Conservation (phyloP, 257 asterid genomes). For the Ligustrum vulgare region DNA sequence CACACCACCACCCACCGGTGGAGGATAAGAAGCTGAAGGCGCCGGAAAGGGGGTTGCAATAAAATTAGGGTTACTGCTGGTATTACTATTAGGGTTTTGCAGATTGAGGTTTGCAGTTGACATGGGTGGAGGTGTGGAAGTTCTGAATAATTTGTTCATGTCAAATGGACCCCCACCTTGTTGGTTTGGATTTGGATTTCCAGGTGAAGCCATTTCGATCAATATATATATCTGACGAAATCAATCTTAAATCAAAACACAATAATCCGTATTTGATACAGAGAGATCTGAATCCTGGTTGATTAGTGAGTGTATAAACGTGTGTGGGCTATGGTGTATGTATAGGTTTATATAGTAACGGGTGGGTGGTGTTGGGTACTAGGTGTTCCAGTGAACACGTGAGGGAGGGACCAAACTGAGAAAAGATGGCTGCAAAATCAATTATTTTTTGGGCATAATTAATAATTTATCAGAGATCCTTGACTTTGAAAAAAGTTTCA, state of each 20-base stretch:
- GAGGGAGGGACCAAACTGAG: constrained; percentile 28
- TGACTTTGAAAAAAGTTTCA: too few species aligned
- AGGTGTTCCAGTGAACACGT: constrained; percentile 22
- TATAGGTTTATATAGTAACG: constrained; percentile 13
- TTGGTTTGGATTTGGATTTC: constrained; percentile 51
- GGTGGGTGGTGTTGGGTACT: background rate
- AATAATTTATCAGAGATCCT: background rate
- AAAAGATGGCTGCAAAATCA: constrained; percentile 23
- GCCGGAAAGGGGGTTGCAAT: constrained; percentile 24
- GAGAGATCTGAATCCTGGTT: constrained; percentile 25
- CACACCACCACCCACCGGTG: constrained; percentile 30
- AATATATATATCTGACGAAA: background rate
- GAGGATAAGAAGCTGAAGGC: constrained; percentile 83
- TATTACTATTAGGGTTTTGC: constrained; percentile 33
- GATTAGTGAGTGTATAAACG: background rate
- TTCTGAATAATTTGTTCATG: constrained; percentile 66
- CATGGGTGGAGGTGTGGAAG: constrained; percentile 45
- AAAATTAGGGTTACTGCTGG: constrained; percentile 1
- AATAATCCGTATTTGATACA: background rate
- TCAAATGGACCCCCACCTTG: constrained; percentile 79
- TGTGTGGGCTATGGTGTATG: background rate
- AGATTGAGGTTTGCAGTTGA: constrained; percentile 43
- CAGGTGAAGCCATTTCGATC: constrained; percentile 69
- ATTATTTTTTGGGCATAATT: background rate
- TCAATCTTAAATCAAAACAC: background rate